Evolutionary conservation across 257 asterid genomes (phyloP).

Genomic region (Penstemon davidsonii): DNA sequence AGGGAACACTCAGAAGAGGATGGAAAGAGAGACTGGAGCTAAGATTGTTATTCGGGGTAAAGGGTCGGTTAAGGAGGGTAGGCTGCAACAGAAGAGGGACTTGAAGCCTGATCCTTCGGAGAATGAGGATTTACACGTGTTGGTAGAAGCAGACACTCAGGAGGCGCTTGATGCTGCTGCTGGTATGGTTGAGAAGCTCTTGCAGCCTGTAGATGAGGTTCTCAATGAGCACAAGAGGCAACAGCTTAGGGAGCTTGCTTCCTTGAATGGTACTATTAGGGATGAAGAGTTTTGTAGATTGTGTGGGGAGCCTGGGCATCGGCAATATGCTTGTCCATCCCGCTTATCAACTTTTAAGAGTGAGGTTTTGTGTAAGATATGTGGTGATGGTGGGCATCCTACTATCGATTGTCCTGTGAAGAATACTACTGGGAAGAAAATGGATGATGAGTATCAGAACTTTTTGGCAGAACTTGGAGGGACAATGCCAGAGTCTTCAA

Average conservation of each 20-base stretch:
- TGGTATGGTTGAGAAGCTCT: slow-evolving; percentile 90
- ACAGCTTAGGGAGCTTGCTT: slow-evolving; percentile 95
- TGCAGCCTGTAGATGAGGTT: slow-evolving; percentile 98
- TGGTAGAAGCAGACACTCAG: slow-evolving; percentile 94
- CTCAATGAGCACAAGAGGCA: slow-evolving; percentile 96
- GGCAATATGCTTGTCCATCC: slow-evolving; percentile 92
- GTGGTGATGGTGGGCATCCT: slow-evolving; percentile 99
- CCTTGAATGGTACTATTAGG: slow-evolving; percentile 93
- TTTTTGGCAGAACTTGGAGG: slow-evolving; percentile 96
- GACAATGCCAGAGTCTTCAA: slow-evolving; percentile 66
- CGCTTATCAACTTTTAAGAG: slow-evolving; percentile 81
- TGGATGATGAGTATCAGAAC: slow-evolving; percentile 97
- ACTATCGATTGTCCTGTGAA: slow-evolving; percentile 93
- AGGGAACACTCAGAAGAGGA: slow-evolving; percentile 91
- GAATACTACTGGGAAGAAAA: slow-evolving; percentile 91
- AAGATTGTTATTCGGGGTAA: slow-evolving; percentile 91
- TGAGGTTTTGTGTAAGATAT: slow-evolving; percentile 84
- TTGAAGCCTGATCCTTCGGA: slow-evolving; percentile 78
- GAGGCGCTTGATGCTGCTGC: slow-evolving; percentile 95
- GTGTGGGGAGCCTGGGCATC: slow-evolving; percentile 95
- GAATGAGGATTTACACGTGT: slow-evolving; percentile 92
- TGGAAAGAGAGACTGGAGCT: slow-evolving; percentile 92
- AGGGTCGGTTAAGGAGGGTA: slow-evolving; percentile 92
- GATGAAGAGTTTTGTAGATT: slow-evolving; percentile 90
- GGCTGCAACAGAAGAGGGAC: slow-evolving; percentile 85